Evolutionary conservation across 345 rosid species (phyloP).

Genomic region (Citrus inodora): DNA sequence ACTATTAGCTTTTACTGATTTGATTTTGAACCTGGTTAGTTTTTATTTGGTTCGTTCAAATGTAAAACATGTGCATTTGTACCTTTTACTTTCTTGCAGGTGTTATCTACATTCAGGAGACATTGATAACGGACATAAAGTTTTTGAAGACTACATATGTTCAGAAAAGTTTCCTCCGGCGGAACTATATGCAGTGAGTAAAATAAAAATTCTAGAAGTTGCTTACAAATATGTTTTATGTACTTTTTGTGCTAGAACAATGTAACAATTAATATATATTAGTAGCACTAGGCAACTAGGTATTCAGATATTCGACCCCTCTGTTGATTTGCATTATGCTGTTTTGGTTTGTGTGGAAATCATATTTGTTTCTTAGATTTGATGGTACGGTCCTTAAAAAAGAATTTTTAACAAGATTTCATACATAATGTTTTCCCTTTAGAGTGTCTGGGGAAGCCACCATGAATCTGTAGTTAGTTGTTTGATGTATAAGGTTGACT

Average conservation of each 20-base stretch:
- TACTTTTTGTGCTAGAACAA: background rate
- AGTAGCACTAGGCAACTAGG: background rate
- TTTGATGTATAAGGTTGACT: background rate
- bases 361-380: background rate
- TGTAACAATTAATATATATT: background rate
- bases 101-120: slow-evolving; percentile 78
- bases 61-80: background rate
- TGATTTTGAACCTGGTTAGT: background rate
- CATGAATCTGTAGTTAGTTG: background rate
- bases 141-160: slow-evolving; percentile 55
- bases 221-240: background rate
- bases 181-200: slow-evolving; percentile 73
- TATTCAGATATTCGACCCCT: background rate
- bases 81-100: slow-evolving; percentile 34
- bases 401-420: background rate
- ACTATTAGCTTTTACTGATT: background rate
- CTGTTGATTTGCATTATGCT: background rate
- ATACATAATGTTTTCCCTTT: background rate
- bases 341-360: background rate
- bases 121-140: slow-evolving; percentile 58
- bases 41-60: slow-evolving; percentile 5
- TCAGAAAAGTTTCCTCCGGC: slow-evolving; percentile 41
- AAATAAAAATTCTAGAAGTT: background rate
- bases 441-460: background rate
- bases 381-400: background rate